Percentiles rank a stretch among this genome's conserved stretches.
Evolutionary conservation across 306 rosid species (phyloP).

Genomic region (Parietaria judaica): DNA sequence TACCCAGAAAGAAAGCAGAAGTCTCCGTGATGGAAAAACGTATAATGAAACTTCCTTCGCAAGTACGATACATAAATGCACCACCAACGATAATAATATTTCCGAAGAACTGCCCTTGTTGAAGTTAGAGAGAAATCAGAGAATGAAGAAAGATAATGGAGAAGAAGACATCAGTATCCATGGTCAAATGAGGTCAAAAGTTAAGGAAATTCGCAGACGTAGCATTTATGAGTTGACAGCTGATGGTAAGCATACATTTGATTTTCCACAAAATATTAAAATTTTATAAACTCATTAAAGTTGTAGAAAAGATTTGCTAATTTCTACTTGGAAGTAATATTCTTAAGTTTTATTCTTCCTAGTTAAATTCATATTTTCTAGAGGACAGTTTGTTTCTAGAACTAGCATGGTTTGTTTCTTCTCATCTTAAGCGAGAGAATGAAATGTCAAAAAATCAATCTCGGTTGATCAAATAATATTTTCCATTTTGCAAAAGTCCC

Average conservation of each 20-base stretch:
- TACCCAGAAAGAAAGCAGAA: constrained; percentile 18
- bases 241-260: constrained; percentile 33
- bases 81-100: constrained; percentile 13
- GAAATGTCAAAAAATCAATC: neutral
- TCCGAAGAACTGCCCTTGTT: constrained; percentile 12
- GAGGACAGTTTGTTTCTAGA: neutral
- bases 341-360: neutral
- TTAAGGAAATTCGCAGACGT: constrained; percentile 42
- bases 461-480: neutral
- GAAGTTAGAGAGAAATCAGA: constrained; percentile 25
- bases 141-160: constrained; percentile 17
- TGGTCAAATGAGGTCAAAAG: constrained; percentile 30
- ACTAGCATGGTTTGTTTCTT: neutral
- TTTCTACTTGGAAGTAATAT: neutral
- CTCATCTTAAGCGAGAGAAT: neutral
- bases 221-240: constrained; percentile 52
- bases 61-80: constrained; percentile 15
- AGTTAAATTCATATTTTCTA: neutral
- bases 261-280: neutral
- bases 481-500: no score
- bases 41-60: constrained; percentile 18
- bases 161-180: constrained; percentile 15
- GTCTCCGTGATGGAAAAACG: constrained; percentile 16
- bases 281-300: neutral
- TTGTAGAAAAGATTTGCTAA: neutral